Base-by-base conservation (phyloP, 2,329 filamentous ascomycete species). In the Fusarium anthophilum region DNA sequence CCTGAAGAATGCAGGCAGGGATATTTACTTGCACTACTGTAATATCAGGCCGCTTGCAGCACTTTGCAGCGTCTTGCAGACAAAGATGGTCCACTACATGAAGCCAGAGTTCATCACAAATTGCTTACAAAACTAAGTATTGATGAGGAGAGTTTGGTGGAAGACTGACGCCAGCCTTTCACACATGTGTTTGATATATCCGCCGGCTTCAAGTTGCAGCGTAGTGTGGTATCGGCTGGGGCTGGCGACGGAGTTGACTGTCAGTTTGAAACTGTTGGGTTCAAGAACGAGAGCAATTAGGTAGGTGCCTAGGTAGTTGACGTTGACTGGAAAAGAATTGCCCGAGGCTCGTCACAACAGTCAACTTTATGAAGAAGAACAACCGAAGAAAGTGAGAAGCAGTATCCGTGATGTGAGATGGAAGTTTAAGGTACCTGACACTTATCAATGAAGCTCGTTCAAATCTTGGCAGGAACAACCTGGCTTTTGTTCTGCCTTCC, bases 21-120 rank as follows among this genome's bases (percentile, higher is more conserved):
- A 54, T 76, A 66, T 43, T 62, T 59, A 55, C 55, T 64, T 71
- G 70, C 72, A 77, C 62, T 72, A 55, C 37, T 28, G 51, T 41
- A 71, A 64, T 54, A 70, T 60, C 62, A 74, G 63, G 51, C 73
- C 68, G 55, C 55, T 77, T 77, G 64, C 63, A 78, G 73, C 77
- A 69, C 65, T 58, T 58, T 78, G 76, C 73, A 79, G 41, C 55
- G 32, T n/a, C 41, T 24, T 58, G 55, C 30, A 58, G 41, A 26
- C 43, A 58, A 65, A 70, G 43, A 39, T 62, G 75, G 56, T 61
- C 72, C 67, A 73, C 75, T 57, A 61, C 43, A 58, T 45, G 50
- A 60, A 67, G 50, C 47, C 55, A 68, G 61, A 65, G 57, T 37
- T 32, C 26, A 48, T 59, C 26, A 66, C 26, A 20, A 26, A 35